Conservation (phyloP, 2,329 filamentous ascomycete species). For the Monosporascus cannonballus region DNA sequence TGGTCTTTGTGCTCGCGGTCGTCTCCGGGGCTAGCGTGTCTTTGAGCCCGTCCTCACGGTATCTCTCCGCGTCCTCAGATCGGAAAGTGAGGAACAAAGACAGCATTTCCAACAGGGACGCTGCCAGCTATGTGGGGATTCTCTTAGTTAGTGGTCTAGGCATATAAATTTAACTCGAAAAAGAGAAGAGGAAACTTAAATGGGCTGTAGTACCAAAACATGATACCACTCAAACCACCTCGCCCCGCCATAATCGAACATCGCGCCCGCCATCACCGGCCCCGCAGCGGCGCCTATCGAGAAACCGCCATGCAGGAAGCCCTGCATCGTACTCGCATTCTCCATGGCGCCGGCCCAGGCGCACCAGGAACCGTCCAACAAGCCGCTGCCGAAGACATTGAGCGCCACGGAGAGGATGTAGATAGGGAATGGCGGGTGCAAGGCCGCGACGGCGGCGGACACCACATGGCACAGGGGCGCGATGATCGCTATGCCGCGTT, state of each 20-base stretch:
- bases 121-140: conserved; percentile 4
- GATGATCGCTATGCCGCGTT: conserved; percentile 34
- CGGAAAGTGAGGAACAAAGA: conserved; percentile 30
- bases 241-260: conserved; percentile 19
- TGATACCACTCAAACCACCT: conserved; percentile 35
- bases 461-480: conserved; percentile 32
- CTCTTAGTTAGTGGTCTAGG: too few species aligned
- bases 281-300: conserved; percentile 32
- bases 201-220: conserved; percentile 26
- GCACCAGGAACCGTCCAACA: conserved; percentile 38
- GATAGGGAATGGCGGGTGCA: conserved; percentile 24
- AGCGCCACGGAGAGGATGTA: conserved; percentile 26
- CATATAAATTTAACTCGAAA: too few species aligned
- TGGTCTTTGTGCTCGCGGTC: background rate
- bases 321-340: conserved; percentile 32
- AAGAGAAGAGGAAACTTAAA: too few species aligned
- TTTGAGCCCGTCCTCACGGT: conserved; percentile 18
- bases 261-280: conserved; percentile 26
- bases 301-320: conserved; percentile 34
- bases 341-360: conserved; percentile 36
- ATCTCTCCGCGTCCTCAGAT: conserved; percentile 25
- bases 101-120: conserved; percentile 17
- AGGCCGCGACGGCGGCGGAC: conserved; percentile 20
- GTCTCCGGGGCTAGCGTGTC: background rate
- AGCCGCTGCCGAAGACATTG: conserved; percentile 30